phyloP scores from a whole-genome alignment of 495 filamentous ascomycete species.

The Trichoderma asperelloides region DNA sequence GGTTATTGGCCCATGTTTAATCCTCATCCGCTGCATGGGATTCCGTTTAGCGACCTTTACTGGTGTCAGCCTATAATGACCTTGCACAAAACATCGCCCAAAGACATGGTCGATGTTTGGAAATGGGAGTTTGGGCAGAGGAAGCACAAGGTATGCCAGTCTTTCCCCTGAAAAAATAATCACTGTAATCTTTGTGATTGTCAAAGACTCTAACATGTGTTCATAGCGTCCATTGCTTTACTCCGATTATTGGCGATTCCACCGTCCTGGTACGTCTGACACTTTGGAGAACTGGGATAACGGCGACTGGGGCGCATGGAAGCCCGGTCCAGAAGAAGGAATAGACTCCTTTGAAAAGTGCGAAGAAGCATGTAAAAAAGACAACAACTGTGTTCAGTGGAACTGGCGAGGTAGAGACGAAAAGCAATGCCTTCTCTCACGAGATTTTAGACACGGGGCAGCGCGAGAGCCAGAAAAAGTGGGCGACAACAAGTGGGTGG shows the following conservation, averaged over 20 bases:
- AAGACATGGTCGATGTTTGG: slow-evolving; percentile 22
- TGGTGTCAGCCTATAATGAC: slow-evolving; percentile 51
- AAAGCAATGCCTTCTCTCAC: neutral
- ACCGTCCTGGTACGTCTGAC: neutral
- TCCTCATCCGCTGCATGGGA: slow-evolving; percentile 30
- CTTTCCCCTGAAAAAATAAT: neutral
- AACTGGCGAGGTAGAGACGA: neutral
- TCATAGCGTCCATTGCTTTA: neutral
- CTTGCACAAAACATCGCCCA: slow-evolving; percentile 41
- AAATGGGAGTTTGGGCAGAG: slow-evolving; percentile 15
- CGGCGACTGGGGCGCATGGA: neutral
- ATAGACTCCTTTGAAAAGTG: slow-evolving; percentile 1
- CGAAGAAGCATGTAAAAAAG: neutral
- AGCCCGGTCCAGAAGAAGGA: neutral
- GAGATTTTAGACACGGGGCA: neutral
- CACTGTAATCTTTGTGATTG: neutral
- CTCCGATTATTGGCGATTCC: neutral
- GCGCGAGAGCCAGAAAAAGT: neutral
- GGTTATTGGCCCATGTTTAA: slow-evolving; percentile 48
- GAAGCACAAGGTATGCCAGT: slow-evolving; percentile 17
- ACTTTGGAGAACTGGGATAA: neutral
- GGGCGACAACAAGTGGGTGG: neutral
- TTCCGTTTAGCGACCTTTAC: slow-evolving; percentile 28
- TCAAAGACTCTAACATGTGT: neutral
- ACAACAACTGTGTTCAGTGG: neutral